Conservation (phyloP, 1,284 basidiomycete genomes). For the Phlebopus sp. region DNA sequence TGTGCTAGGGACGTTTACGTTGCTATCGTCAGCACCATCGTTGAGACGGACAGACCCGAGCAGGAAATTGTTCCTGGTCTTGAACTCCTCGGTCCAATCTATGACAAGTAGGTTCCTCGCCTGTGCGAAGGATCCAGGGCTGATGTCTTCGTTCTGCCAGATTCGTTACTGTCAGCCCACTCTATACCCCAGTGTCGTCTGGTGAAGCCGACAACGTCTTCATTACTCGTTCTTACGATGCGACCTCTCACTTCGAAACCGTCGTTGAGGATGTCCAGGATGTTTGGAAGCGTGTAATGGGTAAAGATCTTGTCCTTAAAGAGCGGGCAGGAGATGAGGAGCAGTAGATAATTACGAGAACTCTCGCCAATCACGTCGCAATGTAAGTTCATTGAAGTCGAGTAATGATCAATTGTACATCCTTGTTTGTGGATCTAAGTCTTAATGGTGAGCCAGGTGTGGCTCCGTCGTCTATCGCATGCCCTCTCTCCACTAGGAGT, state of each 20-base stretch:
- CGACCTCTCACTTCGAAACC: constrained; percentile 98
- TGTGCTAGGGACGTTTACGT: constrained; percentile 94
- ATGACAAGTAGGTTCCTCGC: constrained; percentile 74
- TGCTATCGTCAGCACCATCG: constrained; percentile 97
- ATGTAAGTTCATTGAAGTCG: constrained; percentile 14
- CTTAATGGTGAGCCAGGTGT: too few relatives aligned
- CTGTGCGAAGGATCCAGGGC: background rate
- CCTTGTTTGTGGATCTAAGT: constrained; percentile 1
- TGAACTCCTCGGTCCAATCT: constrained; percentile 88
- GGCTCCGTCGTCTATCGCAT: too few relatives aligned
- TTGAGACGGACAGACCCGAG: constrained; percentile 94
- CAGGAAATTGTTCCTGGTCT: constrained; percentile 91
- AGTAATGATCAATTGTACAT: constrained; percentile 8
- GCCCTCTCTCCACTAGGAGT: background rate
- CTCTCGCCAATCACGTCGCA: constrained; percentile 11
- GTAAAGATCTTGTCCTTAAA: constrained; percentile 76
- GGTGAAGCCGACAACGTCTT: constrained; percentile 89
- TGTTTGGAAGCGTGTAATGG: constrained; percentile 86
- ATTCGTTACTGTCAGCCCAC: constrained; percentile 85
- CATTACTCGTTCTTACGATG: constrained; percentile 97
- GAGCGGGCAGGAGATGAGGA: constrained; percentile 74
- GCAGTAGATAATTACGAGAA: constrained; percentile 37
- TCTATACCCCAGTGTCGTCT: constrained; percentile 86
- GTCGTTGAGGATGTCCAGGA: constrained; percentile 93
- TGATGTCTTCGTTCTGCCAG: constrained; percentile 40